Percentiles rank a stretch among this genome's conserved stretches.
phyloP scores from a whole-genome alignment of 2,329 filamentous ascomycete genomes.

The Aureobasidium sp. region DNA sequence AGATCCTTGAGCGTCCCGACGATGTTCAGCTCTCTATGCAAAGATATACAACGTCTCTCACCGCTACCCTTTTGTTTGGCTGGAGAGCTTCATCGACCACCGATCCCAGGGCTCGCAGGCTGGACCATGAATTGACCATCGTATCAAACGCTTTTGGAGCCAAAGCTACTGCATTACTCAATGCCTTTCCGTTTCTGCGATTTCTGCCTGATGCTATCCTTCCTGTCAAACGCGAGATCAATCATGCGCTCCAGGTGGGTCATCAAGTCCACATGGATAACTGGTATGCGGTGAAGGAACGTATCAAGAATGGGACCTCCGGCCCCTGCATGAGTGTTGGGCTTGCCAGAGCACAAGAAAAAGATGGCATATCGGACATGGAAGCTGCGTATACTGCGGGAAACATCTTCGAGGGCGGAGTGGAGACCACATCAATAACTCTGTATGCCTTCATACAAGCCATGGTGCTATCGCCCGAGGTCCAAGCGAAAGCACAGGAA shows the following conservation, averaged over 20 bases:
- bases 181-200: conserved; percentile 42
- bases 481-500: conserved; percentile 19
- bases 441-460: conserved; percentile 32
- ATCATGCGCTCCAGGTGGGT: not conserved
- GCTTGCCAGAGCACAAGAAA: conserved; percentile 22
- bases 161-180: conserved; percentile 39
- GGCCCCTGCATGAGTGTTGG: conserved; percentile 16
- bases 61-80: conserved; percentile 45
- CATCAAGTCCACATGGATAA: not conserved
- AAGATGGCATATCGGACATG: conserved; percentile 21
- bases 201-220: conserved; percentile 36
- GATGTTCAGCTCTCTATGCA: conserved; percentile 40
- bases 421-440: conserved; percentile 34
- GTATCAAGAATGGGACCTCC: not conserved
- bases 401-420: conserved; percentile 33
- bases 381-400: conserved; percentile 30
- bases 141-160: conserved; percentile 36
- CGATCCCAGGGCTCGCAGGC: conserved; percentile 37
- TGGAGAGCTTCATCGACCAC: conserved; percentile 35
- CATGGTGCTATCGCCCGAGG: conserved; percentile 22
- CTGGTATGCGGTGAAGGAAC: not conserved
- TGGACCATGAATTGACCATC: conserved; percentile 39
- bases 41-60: conserved; percentile 44
- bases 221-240: conserved; percentile 18
- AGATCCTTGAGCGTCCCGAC: conserved; percentile 40